Conservation (phyloP, 176 grass and related monocot genomes). For the Oryza australiensis region DNA sequence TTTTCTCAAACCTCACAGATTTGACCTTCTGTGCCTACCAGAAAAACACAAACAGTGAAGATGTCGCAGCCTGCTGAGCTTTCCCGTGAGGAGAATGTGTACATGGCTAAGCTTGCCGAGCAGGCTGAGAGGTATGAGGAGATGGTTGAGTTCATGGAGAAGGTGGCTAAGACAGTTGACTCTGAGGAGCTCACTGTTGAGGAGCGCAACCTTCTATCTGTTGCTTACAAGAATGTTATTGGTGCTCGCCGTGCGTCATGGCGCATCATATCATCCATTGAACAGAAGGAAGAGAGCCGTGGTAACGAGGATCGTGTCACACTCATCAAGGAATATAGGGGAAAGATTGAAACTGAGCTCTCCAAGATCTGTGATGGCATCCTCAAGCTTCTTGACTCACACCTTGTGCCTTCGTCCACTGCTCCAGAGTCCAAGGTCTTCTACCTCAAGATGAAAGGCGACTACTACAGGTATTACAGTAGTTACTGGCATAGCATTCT, state of each 20-base stretch:
- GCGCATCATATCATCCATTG: conserved; percentile 58
- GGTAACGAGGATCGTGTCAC: conserved; percentile 42
- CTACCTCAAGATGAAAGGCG: conserved; percentile 58
- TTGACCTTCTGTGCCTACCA: background rate
- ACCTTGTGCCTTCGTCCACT: conserved; percentile 41
- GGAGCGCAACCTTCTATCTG: conserved; percentile 50
- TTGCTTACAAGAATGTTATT: conserved; percentile 62
- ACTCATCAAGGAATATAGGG: conserved; percentile 42
- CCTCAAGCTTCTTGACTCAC: conserved; percentile 54
- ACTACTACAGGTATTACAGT: conserved; percentile 38
- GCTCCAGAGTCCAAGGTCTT: conserved; percentile 52
- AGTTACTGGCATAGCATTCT: background rate
- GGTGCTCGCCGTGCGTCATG: conserved; percentile 41
- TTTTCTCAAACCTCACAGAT: conserved; percentile 17
- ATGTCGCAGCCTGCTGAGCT: conserved; percentile 48
- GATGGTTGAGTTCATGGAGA: conserved; percentile 60
- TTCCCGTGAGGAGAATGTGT: conserved; percentile 54
- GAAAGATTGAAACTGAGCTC: conserved; percentile 53
- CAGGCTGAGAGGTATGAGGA: conserved; percentile 58
- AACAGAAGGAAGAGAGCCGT: conserved; percentile 54
- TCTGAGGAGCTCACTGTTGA: conserved; percentile 47
- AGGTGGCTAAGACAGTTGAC: conserved; percentile 39
- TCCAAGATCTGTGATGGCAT: conserved; percentile 55
- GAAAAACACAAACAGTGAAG: conserved; percentile 27
- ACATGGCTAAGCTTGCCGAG: conserved; percentile 59